Evolutionary conservation across 2,329 filamentous ascomycete genomes (phyloP), one percentile per base, ranked within the genome.

Genomic region (Didymella arachidicola): DNA sequence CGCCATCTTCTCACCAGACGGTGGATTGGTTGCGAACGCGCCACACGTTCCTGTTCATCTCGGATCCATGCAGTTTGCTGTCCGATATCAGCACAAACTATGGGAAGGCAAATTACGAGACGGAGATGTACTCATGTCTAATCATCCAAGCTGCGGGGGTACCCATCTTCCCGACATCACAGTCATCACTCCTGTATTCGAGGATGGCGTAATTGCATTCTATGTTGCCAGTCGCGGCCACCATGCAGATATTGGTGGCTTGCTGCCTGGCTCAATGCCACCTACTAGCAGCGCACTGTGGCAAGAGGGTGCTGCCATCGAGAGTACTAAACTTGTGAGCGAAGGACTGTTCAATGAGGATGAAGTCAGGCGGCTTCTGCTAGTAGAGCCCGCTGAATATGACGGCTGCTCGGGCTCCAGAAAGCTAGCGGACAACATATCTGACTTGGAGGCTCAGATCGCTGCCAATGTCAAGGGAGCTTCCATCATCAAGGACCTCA

Each of bases 161-260:
- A 79, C 76, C 0, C 77, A 79, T 67, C 59, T 81, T 1, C 79
- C 79, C 0, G 79, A 80, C 46, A 64, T 81, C 6, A 81, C 79
- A 1, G 76, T 80, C 5, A 74, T 79, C 1, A 79, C 78, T 1
- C 78, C 78, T 12, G 73, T 79, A 2, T 80, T 79, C 46, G 87
- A 86, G 1, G 84, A 87, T 51, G 84, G 87, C 16, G 91, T 92
- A 57, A 82, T 92, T 52, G 52, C 44, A 2, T 93, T 93, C 75
- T 80, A 78, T 36, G 73, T 75, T 12, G 78, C 78, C 0, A 75
- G 71, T 11, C 66, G 79, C n/a, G 77, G 77, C n/a, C 75, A 79
- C 51, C 78, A 79, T 53, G 47, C 61, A 7, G 58, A 63, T 39
- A 61, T 93, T 64, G 91, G 78, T 10, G 78, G 78, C 1, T 75